Base-by-base conservation (phyloP, 805 yeast genomes). In the Sugiyamaella marilandica region DNA sequence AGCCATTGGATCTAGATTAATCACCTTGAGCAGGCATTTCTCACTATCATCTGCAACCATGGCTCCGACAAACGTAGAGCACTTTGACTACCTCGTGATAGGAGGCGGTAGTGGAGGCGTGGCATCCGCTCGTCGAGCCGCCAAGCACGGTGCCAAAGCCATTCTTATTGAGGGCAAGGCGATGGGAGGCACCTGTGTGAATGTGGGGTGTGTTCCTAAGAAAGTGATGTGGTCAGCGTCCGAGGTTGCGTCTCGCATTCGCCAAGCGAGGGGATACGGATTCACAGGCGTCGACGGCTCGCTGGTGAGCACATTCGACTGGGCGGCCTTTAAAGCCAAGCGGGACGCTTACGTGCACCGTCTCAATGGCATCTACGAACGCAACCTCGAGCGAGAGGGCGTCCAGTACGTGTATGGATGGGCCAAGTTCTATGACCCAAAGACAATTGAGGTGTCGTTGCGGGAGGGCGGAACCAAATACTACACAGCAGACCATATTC, bases 41-140 rank as follows among this genome's bases (percentile, higher is more conserved):
- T 45, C 60, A 3, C 47, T 54, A 18, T 55, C 52, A 53, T 47
- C 49, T 26, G 41, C 56, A 13, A 64, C 62, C 5, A 84, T 84
- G 89, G 81, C 87, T 39, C 82, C 85, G 29, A 75, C 62, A 52
- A 45, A 50, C 11, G 34, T 53, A 14, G 56, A 62, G 39, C 92
- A 88, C 68, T 94, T 83, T 76, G 90, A 94, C 65, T 92, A 87
- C 68, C 74, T 94, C 49, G 99, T 94, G 54, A 94, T 94, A 60
- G 99, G 99, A 49, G 99, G 99, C 54, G 99, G 99, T 11, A 89
- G 97, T 35, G 99, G 98, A 45, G 99, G 99, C 61, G 97, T 94
- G 44, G 97, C 99, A n/a, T 84, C 95, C 18, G 95, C 97, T 13
- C 83, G 99, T 70, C 82, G 98, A 63, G 98, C 99, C 10, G 97